Conservation (phyloP, 2,329 filamentous ascomycete species). For the Westerdykella aurantiaca region DNA sequence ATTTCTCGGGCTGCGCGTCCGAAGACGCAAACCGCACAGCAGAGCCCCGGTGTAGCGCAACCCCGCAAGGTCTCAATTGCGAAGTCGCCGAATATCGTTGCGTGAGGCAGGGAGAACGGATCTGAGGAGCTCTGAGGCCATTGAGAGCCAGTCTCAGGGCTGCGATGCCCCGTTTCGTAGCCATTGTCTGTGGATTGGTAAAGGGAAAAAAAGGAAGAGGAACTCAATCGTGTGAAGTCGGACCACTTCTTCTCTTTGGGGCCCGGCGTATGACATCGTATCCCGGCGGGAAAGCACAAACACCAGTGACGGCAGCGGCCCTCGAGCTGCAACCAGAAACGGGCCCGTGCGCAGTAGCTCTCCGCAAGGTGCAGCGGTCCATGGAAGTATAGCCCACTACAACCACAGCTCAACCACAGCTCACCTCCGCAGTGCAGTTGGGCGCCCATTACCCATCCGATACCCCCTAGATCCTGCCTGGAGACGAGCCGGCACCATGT, state of each 20-base stretch:
- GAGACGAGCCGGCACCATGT: conserved; percentile 28
- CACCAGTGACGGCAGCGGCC: conserved; percentile 15
- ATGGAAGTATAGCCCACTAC: too few relatives aligned
- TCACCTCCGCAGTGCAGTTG: too few relatives aligned
- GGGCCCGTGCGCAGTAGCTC: conserved; percentile 17
- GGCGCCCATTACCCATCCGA: conserved; percentile 1
- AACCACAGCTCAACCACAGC: too few relatives aligned
- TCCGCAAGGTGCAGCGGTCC: too few relatives aligned
- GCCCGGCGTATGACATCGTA: too few relatives aligned
- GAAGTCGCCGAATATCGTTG: too few relatives aligned
- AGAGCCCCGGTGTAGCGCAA: conserved; percentile 1
- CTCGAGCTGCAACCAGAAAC: conserved; percentile 6
- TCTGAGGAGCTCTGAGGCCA: conserved; percentile 7
- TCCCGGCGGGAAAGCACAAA: too few relatives aligned
- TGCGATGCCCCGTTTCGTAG: conserved; percentile 21
- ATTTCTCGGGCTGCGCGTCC: conserved; percentile 12
- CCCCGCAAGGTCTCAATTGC: neutral
- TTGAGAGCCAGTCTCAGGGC: conserved; percentile 23
- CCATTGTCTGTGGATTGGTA: conserved; percentile 16
- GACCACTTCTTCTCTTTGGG: too few relatives aligned
- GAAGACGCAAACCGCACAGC: conserved; percentile 28
- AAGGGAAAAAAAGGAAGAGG: conserved; percentile 2
- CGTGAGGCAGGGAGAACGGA: too few relatives aligned
- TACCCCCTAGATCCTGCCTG: conserved; percentile 6
- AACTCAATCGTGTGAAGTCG: conserved; percentile 2